Evolutionary conservation across 2,329 filamentous ascomycete genomes (phyloP), one percentile per base, ranked within the genome.

Genomic region (Xylaria sp.): DNA sequence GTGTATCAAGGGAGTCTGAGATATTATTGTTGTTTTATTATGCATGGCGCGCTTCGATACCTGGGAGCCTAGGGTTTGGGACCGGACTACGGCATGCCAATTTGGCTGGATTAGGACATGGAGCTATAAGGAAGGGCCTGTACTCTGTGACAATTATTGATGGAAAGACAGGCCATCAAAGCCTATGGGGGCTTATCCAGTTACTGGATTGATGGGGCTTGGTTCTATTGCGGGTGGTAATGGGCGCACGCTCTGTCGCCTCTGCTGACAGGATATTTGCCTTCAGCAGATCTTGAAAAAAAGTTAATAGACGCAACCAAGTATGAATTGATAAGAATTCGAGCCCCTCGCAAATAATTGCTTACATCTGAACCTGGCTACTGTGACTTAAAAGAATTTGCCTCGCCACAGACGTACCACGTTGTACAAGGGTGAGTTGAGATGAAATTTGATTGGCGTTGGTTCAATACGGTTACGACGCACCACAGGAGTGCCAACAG

Each of bases 161-260:
- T 40, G 44, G 42, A 50, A 54, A 44, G 51, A 60, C 25, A 63
- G 62, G 54, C 65, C 55, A 50, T 50, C 40, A 62, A 62, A 68
- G 73, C 74, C 74, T 71, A 65, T 58, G 63, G 53, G 59, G 68
- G 68, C 68, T 65, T 71, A 72, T 72, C 70, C 70, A 72, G 70
- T 60, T 65, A 65, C 72, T 76, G 75, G 75, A 76, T 77, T 77
- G 75, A 77, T 77, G 75, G 75, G 75, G 71, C 72, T 76, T 74
- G 75, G 65, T 73, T 74, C 60, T 71, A 57, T 69, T 65, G 59
- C 66, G 72, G 74, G 70, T 65, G 66, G 61, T 54, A 62, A 69
- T 58, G 73, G 72, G 51, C 64, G 50, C 29, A 35, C 63, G 59
- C 67, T 75, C 71, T 27, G 66, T 54, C 68, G 66, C 68, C 66